Percentiles rank a stretch among this genome's conserved stretches.
Conservation (phyloP, 2,329 filamentous ascomycete genomes). For the Diatrype stigma region DNA sequence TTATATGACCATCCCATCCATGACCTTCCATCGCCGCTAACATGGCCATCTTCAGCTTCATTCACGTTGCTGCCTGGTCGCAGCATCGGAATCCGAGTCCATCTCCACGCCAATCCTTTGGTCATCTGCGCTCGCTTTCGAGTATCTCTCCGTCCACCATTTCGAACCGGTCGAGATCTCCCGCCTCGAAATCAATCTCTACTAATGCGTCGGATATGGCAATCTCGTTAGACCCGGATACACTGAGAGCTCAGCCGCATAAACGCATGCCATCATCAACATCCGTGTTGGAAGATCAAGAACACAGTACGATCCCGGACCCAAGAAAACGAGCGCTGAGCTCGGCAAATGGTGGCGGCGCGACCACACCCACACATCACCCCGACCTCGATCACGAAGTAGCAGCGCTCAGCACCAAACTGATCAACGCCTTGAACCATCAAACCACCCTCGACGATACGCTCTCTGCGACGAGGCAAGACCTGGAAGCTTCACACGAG, state of each 20-base stretch:
- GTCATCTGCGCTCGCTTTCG: conserved; percentile 51
- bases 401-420: conserved; percentile 85
- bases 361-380: conserved; percentile 38
- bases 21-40: conserved; percentile 10
- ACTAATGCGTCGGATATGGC: conserved; percentile 24
- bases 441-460: conserved; percentile 90
- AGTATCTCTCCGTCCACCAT: conserved; percentile 43
- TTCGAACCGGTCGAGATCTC: conserved; percentile 34
- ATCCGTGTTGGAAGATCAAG: conserved; percentile 49
- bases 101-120: conserved; percentile 35
- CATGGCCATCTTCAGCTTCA: conserved; percentile 39
- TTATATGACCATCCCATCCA: neutral
- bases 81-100: conserved; percentile 35
- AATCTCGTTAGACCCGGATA: conserved; percentile 21
- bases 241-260: conserved; percentile 28
- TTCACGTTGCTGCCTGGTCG: conserved; percentile 50
- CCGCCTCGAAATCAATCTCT: conserved; percentile 25
- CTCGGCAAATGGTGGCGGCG: conserved; percentile 34
- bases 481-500: conserved; percentile 69
- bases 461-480: conserved; percentile 74
- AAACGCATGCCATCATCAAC: conserved; percentile 32
- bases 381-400: conserved; percentile 68
- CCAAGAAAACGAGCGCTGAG: conserved; percentile 52
- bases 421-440: conserved; percentile 96
- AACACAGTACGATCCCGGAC: conserved; percentile 67